These are phyloP conservation scores for Zygoascus ofunaensis DNA, from an alignment of 805 yeast species.

Conservation along the genomic window DNA sequence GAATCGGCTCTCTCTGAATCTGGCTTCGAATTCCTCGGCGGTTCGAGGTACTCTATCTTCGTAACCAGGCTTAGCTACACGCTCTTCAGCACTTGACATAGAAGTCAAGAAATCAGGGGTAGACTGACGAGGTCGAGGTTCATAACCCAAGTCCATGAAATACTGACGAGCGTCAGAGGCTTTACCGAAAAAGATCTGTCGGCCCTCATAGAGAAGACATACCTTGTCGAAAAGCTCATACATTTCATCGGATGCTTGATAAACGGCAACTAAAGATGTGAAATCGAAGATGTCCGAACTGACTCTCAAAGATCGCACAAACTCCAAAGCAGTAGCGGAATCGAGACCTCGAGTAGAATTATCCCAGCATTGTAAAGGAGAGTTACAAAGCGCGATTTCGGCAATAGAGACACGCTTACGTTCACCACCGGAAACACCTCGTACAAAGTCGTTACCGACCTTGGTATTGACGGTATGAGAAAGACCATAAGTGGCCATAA, in stretches of 20 bases:
- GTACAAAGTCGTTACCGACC: slow-evolving; percentile 39
- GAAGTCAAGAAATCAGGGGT: slow-evolving; percentile 53
- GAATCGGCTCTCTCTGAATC: slow-evolving; percentile 41
- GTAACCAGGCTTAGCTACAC: slow-evolving; percentile 36
- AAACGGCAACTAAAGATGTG: slow-evolving; percentile 55
- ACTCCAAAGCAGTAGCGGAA: slow-evolving; percentile 61
- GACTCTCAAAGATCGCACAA: slow-evolving; percentile 47
- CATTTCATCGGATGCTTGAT: slow-evolving; percentile 49
- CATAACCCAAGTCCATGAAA: slow-evolving; percentile 47
- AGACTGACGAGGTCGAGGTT: slow-evolving; percentile 48
- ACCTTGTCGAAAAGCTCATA: slow-evolving; percentile 49
- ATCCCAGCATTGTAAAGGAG: slow-evolving; percentile 51
- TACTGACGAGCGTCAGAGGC: slow-evolving; percentile 38
- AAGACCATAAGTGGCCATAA: slow-evolving; percentile 39
- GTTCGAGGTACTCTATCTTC: slow-evolving; percentile 46
- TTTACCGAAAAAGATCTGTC: slow-evolving; percentile 46
- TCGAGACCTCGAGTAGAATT: slow-evolving; percentile 66
- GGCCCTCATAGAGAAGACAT: slow-evolving; percentile 45
- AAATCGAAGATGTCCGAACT: slow-evolving; percentile 41
- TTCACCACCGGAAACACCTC: slow-evolving; percentile 56
- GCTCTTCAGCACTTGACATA: slow-evolving; percentile 44
- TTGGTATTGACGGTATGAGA: slow-evolving; percentile 35
- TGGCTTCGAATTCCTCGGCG: slow-evolving; percentile 41
- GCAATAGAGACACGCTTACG: slow-evolving; percentile 48
- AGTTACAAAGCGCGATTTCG: slow-evolving; percentile 39